Conservation (phyloP, 2,329 filamentous ascomycete genomes). For the Rutstroemia sp. region DNA sequence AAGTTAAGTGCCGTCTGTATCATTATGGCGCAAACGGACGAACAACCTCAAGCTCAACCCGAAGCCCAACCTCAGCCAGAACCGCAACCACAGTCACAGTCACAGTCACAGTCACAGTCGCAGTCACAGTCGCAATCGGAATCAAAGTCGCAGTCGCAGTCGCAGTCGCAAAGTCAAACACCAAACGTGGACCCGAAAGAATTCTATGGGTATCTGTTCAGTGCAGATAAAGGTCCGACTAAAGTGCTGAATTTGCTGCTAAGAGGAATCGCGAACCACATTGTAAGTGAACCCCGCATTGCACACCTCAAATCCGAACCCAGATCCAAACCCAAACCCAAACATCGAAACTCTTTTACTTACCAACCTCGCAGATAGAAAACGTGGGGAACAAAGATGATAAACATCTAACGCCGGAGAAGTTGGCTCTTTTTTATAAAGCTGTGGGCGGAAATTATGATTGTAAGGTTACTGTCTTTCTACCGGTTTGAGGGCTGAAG, state of each 20-base stretch:
- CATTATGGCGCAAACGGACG: background rate
- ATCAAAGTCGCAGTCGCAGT: too few relatives aligned
- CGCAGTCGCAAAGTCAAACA: constrained; percentile 11
- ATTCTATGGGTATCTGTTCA: constrained; percentile 61
- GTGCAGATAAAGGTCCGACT: constrained; percentile 59
- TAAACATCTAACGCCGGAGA: constrained; percentile 52
- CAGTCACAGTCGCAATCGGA: too few relatives aligned
- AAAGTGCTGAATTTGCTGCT: constrained; percentile 60
- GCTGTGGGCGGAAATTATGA: constrained; percentile 71
- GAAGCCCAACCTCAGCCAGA: background rate
- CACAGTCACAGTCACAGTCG: too few relatives aligned
- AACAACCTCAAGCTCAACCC: background rate
- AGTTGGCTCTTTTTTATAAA: constrained; percentile 72
- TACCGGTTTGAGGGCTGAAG: constrained; percentile 6
- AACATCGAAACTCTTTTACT: background rate
- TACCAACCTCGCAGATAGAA: constrained; percentile 37
- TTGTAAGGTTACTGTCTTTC: constrained; percentile 32
- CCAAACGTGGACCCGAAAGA: constrained; percentile 22
- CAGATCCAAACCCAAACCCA: background rate
- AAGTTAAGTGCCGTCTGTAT: background rate
- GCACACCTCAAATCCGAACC: background rate
- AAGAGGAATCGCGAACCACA: constrained; percentile 59
- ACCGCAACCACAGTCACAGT: too few relatives aligned
- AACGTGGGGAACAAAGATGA: constrained; percentile 52
- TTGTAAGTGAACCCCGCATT: constrained; percentile 47